Evolutionary conservation across 768 basidiomycete species (phyloP).

Genomic region (Naganishia vishniacii): DNA sequence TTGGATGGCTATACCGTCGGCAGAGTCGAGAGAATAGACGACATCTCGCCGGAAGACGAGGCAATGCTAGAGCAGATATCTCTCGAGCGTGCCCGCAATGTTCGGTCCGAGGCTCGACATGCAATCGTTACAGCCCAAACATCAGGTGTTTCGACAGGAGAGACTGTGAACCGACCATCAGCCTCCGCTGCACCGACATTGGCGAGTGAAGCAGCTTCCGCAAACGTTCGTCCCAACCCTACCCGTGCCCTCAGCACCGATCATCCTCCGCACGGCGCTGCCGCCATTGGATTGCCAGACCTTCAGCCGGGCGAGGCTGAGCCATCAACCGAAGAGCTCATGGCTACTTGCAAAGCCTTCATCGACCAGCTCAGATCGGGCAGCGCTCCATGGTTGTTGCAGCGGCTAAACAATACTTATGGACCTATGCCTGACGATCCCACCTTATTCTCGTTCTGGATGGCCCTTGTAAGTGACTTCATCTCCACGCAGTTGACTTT

Average conservation of each 20-base stretch:
- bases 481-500: neutral
- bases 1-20: slow-evolving; percentile 88
- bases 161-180: neutral
- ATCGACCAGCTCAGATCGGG: slow-evolving; percentile 61
- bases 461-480: slow-evolving; percentile 59
- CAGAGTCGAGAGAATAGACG: slow-evolving; percentile 61
- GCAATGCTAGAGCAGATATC: slow-evolving; percentile 47
- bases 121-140: neutral
- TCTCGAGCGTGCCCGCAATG: slow-evolving; percentile 27
- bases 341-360: slow-evolving; percentile 60
- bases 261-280: neutral
- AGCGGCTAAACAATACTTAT: slow-evolving; percentile 71
- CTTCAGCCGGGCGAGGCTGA: slow-evolving; percentile 15
- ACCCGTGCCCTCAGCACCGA: neutral
- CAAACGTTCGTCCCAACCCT: slow-evolving; percentile 3
- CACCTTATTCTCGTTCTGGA: slow-evolving; percentile 76
- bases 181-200: neutral
- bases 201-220: neutral
- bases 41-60: slow-evolving; percentile 51
- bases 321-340: slow-evolving; percentile 56
- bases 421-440: slow-evolving; percentile 71
- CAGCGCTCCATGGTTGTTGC: slow-evolving; percentile 87
- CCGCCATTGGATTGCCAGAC: slow-evolving; percentile 1
- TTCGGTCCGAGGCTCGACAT: neutral
- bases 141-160: neutral